A percentile compares a stretch with the other conserved stretches of the same genome.
phyloP scores from a whole-genome alignment of 495 filamentous ascomycete genomes.

The Thermothielavioides terrestris region DNA sequence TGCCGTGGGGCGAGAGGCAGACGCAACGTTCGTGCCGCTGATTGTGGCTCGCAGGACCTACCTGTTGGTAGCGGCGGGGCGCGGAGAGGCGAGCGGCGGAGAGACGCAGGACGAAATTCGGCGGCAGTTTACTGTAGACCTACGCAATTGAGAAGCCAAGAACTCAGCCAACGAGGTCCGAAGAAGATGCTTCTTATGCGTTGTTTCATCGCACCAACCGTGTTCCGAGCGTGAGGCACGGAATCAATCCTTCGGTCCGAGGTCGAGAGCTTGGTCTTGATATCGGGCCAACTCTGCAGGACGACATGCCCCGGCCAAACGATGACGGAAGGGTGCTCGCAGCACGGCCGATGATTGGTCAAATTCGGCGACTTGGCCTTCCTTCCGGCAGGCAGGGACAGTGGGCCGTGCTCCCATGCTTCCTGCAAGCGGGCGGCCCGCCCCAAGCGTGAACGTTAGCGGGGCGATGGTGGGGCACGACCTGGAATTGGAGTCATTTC shows the following conservation, averaged over 20 bases:
- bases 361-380: not conserved
- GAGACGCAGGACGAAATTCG: not conserved
- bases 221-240: not conserved
- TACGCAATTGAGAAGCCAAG: not conserved
- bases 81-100: not conserved
- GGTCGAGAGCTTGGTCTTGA: not conserved
- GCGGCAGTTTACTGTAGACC: not conserved
- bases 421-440: too few species aligned
- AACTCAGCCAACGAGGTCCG: not conserved
- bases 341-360: constrained; percentile 10
- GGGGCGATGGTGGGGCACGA: constrained; percentile 19
- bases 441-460: too few species aligned
- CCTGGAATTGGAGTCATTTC: constrained; percentile 5
- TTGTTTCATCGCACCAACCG: not conserved
- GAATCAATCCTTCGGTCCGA: not conserved
- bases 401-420: not conserved
- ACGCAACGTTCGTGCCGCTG: too few species aligned
- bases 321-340: constrained; percentile 12
- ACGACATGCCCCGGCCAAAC: constrained; percentile 4
- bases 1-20: not conserved
- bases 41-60: not conserved
- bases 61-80: not conserved
- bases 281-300: constrained; percentile 1
- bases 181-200: not conserved
- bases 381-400: constrained; percentile 7